These are phyloP conservation scores for Salmacisia buchloeana DNA, from an alignment of 1,284 basidiomycete species.

Conservation along the genomic window DNA sequence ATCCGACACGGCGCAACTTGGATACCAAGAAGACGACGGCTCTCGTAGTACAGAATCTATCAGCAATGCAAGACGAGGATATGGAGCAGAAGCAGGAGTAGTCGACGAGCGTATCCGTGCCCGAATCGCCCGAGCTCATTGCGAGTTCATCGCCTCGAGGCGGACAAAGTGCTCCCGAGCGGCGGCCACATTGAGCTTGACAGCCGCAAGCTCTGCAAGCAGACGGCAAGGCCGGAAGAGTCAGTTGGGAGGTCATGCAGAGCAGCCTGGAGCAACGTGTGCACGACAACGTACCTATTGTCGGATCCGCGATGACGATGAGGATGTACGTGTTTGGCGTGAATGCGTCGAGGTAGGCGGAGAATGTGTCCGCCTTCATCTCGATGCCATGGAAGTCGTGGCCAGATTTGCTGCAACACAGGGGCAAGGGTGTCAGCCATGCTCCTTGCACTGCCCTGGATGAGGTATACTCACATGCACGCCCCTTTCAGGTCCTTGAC, in stretches of 20 bases:
- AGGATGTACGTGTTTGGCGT: constrained; percentile 92
- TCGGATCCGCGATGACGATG: constrained; percentile 77
- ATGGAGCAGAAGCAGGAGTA: no score
- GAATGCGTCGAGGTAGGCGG: constrained; percentile 87
- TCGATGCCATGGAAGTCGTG: constrained; percentile 46
- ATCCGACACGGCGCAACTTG: no score
- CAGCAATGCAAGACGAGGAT: no score
- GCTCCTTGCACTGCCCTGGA: neutral
- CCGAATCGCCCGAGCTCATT: neutral
- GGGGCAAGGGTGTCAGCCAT: neutral
- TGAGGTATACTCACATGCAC: constrained; percentile 62
- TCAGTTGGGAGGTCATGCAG: constrained; percentile 3
- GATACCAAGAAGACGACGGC: no score
- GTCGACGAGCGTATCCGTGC: no score
- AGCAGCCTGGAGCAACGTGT: neutral
- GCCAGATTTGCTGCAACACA: constrained; percentile 22
- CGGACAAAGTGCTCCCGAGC: constrained; percentile 68
- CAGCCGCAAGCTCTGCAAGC: constrained; percentile 67
- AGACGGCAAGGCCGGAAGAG: neutral
- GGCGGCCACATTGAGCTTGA: constrained; percentile 75
- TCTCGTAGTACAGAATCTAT: no score
- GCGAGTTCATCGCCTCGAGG: constrained; percentile 1
- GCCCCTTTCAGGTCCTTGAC: constrained; percentile 91
- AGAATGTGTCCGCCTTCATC: constrained; percentile 57
- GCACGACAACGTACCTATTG: constrained; percentile 62